A percentile compares a stretch with the other conserved stretches of the same genome.
phyloP scores from a whole-genome alignment of 305 asterid species.

The Petunia hybrid region DNA sequence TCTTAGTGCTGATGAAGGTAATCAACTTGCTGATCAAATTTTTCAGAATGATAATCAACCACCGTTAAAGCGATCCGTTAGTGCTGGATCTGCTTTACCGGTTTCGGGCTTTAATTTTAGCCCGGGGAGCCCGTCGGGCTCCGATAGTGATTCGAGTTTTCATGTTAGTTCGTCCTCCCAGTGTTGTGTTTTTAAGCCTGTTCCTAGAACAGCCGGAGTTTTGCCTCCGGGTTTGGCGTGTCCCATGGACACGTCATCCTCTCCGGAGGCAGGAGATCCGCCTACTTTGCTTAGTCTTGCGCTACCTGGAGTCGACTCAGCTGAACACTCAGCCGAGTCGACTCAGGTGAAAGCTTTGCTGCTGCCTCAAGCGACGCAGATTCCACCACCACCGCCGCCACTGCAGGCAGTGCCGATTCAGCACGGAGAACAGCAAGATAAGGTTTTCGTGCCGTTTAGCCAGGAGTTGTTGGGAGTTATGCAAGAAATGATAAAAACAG shows the following conservation, averaged over 20 bases:
- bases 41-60: slow-evolving; percentile 38
- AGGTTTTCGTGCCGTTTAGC: slow-evolving; percentile 65
- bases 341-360: slow-evolving; percentile 32
- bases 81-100: slow-evolving; percentile 69
- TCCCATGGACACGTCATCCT: slow-evolving; percentile 45
- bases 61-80: slow-evolving; percentile 77
- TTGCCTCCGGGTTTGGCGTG: slow-evolving; percentile 34
- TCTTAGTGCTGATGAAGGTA: slow-evolving; percentile 53
- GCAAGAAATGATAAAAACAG: slow-evolving; percentile 87
- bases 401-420: slow-evolving; percentile 29
- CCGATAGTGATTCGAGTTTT: slow-evolving; percentile 74
- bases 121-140: slow-evolving; percentile 83
- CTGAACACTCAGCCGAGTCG: slow-evolving; percentile 43
- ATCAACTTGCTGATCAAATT: slow-evolving; percentile 37
- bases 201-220: slow-evolving; percentile 54
- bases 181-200: slow-evolving; percentile 51
- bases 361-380: slow-evolving; percentile 35
- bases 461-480: slow-evolving; percentile 75
- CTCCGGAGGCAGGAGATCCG: slow-evolving; percentile 46
- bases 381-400: slow-evolving; percentile 32
- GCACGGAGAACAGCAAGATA: slow-evolving; percentile 45
- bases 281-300: slow-evolving; percentile 73
- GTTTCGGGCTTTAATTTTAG: slow-evolving; percentile 52
- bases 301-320: slow-evolving; percentile 65
- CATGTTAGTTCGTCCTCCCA: slow-evolving; percentile 46